Evolutionary conservation across 2,329 filamentous ascomycete species (phyloP).

Genomic region (Clarireedia hainanense): DNA sequence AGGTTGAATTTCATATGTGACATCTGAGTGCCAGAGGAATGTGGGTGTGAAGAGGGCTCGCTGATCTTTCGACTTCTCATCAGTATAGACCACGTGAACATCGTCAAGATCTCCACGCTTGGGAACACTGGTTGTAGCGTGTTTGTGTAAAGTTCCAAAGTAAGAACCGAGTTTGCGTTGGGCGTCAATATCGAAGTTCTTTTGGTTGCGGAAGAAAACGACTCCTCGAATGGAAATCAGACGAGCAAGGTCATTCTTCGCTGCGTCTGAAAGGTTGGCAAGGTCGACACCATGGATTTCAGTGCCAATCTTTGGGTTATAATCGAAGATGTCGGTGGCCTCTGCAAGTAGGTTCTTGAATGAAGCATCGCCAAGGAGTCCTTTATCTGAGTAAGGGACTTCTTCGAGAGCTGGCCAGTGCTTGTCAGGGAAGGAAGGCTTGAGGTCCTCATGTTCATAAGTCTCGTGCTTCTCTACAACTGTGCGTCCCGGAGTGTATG

Average conservation of each 20-base stretch:
- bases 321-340: slow-evolving; percentile 48
- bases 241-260: slow-evolving; percentile 43
- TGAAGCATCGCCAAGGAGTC: slow-evolving; percentile 42
- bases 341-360: slow-evolving; percentile 44
- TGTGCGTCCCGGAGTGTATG: slow-evolving; percentile 37
- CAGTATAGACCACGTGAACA: slow-evolving; percentile 48
- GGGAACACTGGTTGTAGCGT: slow-evolving; percentile 46
- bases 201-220: slow-evolving; percentile 49
- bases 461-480: slow-evolving; percentile 36
- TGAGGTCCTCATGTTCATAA: slow-evolving; percentile 45
- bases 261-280: slow-evolving; percentile 35
- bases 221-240: slow-evolving; percentile 47
- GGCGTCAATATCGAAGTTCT: slow-evolving; percentile 44
- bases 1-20: slow-evolving; percentile 50
- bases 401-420: slow-evolving; percentile 42
- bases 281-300: slow-evolving; percentile 35
- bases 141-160: slow-evolving; percentile 46
- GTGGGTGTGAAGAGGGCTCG: slow-evolving; percentile 45
- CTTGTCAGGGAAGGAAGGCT: slow-evolving; percentile 44
- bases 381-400: slow-evolving; percentile 44
- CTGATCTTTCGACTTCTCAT: slow-evolving; percentile 44
- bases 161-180: slow-evolving; percentile 44
- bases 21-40: slow-evolving; percentile 38
- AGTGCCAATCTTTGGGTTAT: slow-evolving; percentile 35
- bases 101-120: slow-evolving; percentile 42